Base-by-base conservation (phyloP, 495 filamentous ascomycete genomes). In the Emericellopsis terricola region DNA sequence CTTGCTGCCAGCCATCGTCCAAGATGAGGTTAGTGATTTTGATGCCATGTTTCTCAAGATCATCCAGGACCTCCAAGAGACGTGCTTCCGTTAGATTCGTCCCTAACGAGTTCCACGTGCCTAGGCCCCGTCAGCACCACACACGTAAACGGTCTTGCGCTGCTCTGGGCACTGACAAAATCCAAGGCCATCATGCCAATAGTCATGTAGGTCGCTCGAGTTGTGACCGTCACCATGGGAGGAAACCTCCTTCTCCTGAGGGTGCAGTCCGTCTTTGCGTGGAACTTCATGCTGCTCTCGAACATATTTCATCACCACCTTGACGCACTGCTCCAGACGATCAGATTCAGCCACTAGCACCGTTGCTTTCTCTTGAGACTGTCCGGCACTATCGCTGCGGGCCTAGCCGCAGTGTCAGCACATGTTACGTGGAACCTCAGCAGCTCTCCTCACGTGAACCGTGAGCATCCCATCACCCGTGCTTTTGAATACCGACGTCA, bases 1-100 rank as follows among this genome's bases (percentile, higher is more conserved):
- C 60, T 14, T 76, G 68, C 53, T 97, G 89, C 89, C 89, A 97
- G 45, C 92, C 92, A 48, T 97, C 89, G 43, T 96, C 87, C 35
- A 94, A 89, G 38, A 94, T 92, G 1, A 96, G 55, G 40, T 73
- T 84, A 3, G 72, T 71, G 27, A 94, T 68, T 8, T 73, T 70
- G 42, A 97, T 80, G 1, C 73, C 71, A 33, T 80, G 65, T 14
- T 73, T 55, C 19, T 77, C 69, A 29, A 96, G 57, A 1, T 63
- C 58, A 39, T 81, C 68, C 8, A 97, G 58, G 9, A 86, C 83
- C 19, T 68, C 49, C 15, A 84, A 47, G 15, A 97, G 71, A 43
- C 80, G 89, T 3, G 82, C 62, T 41, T 87, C 83, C 0, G 73
- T 81, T 27, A 96, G 55, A 8, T 74, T 52, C 49, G 86, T 82